phyloP scores from a whole-genome alignment of 2,329 filamentous ascomycete species.

The Colletotrichum agaves region DNA sequence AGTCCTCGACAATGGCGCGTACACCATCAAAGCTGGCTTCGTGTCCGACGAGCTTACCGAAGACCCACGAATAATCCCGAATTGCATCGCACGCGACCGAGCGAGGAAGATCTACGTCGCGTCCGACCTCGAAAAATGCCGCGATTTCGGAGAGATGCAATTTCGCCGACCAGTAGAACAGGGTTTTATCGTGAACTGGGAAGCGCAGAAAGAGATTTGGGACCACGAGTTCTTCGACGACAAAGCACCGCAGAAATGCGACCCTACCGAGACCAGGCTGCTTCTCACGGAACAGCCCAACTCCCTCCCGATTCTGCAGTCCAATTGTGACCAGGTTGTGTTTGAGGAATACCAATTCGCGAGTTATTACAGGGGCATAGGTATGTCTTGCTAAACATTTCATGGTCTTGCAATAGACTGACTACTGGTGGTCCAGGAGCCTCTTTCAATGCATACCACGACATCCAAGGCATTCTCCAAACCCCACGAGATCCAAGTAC shows the following conservation, averaged over 20 bases:
- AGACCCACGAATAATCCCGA: slow-evolving; percentile 80
- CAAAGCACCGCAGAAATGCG: slow-evolving; percentile 73
- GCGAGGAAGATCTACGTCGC: slow-evolving; percentile 83
- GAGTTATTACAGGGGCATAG: slow-evolving; percentile 81
- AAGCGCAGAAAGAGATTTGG: slow-evolving; percentile 95
- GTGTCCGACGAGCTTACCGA: slow-evolving; percentile 59
- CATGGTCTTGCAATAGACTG: background rate
- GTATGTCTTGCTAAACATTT: slow-evolving; percentile 51
- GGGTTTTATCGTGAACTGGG: slow-evolving; percentile 96
- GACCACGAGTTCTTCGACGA: slow-evolving; percentile 85
- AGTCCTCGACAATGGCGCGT: slow-evolving; percentile 92
- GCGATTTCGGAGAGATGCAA: slow-evolving; percentile 87
- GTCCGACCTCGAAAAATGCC: slow-evolving; percentile 80
- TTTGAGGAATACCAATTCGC: slow-evolving; percentile 98
- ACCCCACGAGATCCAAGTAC: slow-evolving; percentile 61
- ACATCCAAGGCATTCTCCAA: slow-evolving; percentile 76
- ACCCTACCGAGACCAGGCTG: slow-evolving; percentile 84
- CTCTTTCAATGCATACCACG: slow-evolving; percentile 83
- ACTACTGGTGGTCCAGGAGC: slow-evolving; percentile 61
- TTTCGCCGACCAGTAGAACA: slow-evolving; percentile 93
- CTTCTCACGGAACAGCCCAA: slow-evolving; percentile 89
- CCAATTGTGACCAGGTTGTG: slow-evolving; percentile 93
- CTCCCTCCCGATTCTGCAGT: slow-evolving; percentile 81
- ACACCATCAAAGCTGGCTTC: slow-evolving; percentile 91
- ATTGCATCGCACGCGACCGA: slow-evolving; percentile 87